Percentiles rank a stretch among this genome's conserved stretches.
phyloP scores from a whole-genome alignment of 139 green algal genomes.

The Micromonas commoda region DNA sequence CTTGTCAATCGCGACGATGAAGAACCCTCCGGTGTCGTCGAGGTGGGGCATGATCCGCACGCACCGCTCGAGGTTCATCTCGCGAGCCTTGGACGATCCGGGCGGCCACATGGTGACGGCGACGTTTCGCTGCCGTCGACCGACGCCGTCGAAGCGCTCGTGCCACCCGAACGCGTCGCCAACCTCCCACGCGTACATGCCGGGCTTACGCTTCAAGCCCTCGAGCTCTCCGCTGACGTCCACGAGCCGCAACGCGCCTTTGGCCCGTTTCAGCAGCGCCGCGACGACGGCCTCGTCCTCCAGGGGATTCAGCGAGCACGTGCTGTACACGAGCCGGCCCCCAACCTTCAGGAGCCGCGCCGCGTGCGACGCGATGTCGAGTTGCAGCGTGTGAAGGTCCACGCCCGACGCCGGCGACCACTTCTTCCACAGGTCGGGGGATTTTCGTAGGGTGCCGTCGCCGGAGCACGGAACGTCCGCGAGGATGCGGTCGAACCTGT shows the following conservation, averaged over 20 bases:
- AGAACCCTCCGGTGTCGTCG: conserved; percentile 95
- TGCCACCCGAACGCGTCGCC: conserved; percentile 53
- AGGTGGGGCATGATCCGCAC: conserved; percentile 94
- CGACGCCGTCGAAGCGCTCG: conserved; percentile 39
- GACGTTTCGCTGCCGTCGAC: conserved; percentile 46
- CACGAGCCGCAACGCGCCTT: conserved; percentile 71
- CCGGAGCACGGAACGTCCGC: conserved; percentile 94
- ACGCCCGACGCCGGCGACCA: conserved; percentile 28
- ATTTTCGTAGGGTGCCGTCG: conserved; percentile 95
- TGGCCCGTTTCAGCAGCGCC: conserved; percentile 54
- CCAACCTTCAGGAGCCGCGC: conserved; percentile 53
- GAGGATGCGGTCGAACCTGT: conserved; percentile 81
- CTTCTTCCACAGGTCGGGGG: conserved; percentile 85
- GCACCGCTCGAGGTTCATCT: conserved; percentile 77
- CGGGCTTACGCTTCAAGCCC: conserved; percentile 62
- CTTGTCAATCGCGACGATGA: conserved; percentile 90
- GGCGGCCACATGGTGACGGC: conserved; percentile 71
- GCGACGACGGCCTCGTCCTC: conserved; percentile 98
- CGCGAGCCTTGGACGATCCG: conserved; percentile 30
- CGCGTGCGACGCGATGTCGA: conserved; percentile 27
- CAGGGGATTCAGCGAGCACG: conserved; percentile 65
- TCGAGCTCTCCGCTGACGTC: conserved; percentile 69
- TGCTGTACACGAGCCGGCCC: conserved; percentile 72
- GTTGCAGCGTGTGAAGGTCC: conserved; percentile 33
- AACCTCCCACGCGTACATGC: conserved; percentile 45